Conservation (phyloP, 306 rosid species). For the Lathyrus tuberosus region DNA sequence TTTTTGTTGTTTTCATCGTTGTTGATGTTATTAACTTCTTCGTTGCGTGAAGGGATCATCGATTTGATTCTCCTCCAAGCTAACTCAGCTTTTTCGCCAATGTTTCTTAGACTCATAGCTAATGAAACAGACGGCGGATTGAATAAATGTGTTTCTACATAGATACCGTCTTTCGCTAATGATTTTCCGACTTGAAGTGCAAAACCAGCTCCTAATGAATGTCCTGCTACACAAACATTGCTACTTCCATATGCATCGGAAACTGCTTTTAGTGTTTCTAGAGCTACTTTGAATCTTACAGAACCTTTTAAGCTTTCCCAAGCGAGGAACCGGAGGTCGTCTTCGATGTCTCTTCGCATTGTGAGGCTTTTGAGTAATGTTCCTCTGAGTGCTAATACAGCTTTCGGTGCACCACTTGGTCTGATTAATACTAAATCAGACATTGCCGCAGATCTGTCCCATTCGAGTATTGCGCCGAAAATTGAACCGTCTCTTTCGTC, state of each 20-base stretch:
- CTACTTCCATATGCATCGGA: constrained; percentile 70
- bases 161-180: constrained; percentile 82
- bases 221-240: constrained; percentile 88
- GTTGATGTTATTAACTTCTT: constrained; percentile 37
- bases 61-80: constrained; percentile 81
- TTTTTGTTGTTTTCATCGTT: constrained; percentile 44
- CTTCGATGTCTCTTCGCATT: constrained; percentile 74
- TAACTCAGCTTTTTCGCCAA: constrained; percentile 80
- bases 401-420: constrained; percentile 93
- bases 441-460: constrained; percentile 92
- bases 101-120: constrained; percentile 81
- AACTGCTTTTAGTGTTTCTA: constrained; percentile 61
- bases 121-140: constrained; percentile 96
- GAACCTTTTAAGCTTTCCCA: constrained; percentile 98
- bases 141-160: constrained; percentile 83
- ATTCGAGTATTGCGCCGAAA: constrained; percentile 91
- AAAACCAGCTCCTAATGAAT: constrained; percentile 95
- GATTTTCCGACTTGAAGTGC: constrained; percentile 94
- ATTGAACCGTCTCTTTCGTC: constrained; percentile 92
- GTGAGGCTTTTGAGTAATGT: constrained; percentile 83
- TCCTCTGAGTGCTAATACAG: constrained; percentile 76
- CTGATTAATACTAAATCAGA: constrained; percentile 67
- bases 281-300: constrained; percentile 67
- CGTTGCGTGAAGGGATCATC: constrained; percentile 55
- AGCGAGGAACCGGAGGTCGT: constrained; percentile 87